Evolutionary conservation across 257 asterid genomes (phyloP).

Genomic region (Mitragyna speciosa): DNA sequence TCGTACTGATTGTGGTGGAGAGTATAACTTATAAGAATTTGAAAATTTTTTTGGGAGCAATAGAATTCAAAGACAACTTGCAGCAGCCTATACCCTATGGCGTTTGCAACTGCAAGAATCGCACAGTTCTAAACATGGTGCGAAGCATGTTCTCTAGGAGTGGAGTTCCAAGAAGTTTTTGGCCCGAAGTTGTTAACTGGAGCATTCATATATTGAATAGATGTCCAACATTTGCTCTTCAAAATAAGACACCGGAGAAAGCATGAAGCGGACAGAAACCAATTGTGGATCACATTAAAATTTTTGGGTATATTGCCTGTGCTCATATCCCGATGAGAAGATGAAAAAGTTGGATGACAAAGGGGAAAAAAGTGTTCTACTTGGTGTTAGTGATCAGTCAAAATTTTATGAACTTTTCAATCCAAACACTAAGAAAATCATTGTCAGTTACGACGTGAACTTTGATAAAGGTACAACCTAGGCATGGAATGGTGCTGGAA

Average conservation of each 20-base stretch:
- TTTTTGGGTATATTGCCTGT: neutral
- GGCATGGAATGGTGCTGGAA: neutral
- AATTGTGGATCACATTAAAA: neutral
- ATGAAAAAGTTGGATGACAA: too few relatives aligned
- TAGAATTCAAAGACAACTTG: too few relatives aligned
- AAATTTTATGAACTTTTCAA: neutral
- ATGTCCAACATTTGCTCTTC: neutral
- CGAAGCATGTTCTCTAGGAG: neutral
- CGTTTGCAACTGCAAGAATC: too few relatives aligned
- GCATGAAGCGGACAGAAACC: neutral
- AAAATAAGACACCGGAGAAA: neutral
- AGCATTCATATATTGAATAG: neutral
- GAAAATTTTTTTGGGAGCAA: too few relatives aligned
- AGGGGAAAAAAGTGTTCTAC: too few relatives aligned
- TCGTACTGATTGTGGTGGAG: too few relatives aligned
- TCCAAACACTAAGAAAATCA: constrained; percentile 3
- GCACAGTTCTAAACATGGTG: neutral
- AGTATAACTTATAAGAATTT: too few relatives aligned
- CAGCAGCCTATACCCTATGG: too few relatives aligned
- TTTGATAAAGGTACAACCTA: neutral
- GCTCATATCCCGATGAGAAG: neutral
- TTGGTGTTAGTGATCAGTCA: neutral
- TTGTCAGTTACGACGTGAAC: neutral
- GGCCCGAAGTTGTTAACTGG: neutral
- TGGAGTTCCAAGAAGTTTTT: neutral